Percentiles rank a stretch among this genome's conserved stretches.
phyloP scores from a whole-genome alignment of 2,329 filamentous ascomycete species.

The Sporothrix protearum region DNA sequence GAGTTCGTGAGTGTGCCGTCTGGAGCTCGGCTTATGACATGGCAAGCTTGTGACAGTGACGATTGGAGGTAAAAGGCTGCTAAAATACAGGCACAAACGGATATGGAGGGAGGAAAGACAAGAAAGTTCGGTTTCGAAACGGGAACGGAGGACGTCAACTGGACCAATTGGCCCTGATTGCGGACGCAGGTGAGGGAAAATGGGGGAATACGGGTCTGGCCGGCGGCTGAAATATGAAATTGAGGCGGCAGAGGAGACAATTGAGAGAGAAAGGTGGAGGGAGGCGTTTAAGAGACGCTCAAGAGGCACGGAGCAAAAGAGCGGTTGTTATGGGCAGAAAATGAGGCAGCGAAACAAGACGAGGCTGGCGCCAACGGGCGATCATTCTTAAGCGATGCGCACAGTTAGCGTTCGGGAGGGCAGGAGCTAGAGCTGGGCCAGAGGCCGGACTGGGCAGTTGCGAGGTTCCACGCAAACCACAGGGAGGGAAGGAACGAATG shows the following conservation, averaged over 20 bases:
- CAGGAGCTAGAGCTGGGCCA: not conserved
- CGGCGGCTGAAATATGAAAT: conserved; percentile 3
- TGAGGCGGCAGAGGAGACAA: not conserved
- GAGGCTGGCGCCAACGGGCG: conserved; percentile 7
- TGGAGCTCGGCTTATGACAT: not conserved
- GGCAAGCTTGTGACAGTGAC: not conserved
- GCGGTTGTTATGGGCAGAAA: not conserved
- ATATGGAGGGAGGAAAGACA: not conserved
- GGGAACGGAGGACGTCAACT: not conserved
- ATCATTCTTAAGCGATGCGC: conserved; percentile 17
- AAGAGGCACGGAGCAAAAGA: not conserved
- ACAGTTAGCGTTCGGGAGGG: not conserved
- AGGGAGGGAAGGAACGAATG: not conserved
- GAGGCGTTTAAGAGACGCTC: not conserved
- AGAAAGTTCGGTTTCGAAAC: not conserved
- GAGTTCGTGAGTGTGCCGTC: not conserved
- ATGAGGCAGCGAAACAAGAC: not conserved
- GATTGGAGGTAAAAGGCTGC: not conserved
- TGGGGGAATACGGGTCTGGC: conserved; percentile 9
- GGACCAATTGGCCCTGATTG: conserved; percentile 7
- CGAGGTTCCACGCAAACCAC: not conserved
- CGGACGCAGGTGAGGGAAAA: not conserved
- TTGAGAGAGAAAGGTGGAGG: not conserved
- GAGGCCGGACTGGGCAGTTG: not conserved
- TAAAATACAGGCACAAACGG: not conserved